phyloP scores from a whole-genome alignment of 23 red algal species.

The Gracilaria gracilis region DNA sequence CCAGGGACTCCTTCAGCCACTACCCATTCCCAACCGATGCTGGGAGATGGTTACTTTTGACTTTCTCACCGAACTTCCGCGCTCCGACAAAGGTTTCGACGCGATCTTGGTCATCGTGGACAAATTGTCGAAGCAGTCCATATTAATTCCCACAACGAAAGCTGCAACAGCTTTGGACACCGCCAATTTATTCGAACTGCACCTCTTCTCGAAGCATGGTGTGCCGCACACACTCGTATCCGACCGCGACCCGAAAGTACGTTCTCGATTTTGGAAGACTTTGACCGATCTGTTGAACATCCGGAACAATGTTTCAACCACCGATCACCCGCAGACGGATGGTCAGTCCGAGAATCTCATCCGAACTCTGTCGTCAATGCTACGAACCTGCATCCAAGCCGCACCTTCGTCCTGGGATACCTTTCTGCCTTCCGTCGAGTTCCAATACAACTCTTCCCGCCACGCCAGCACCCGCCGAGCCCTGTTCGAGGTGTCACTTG shows the following conservation, averaged over 20 bases:
- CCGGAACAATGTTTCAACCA: constrained; percentile 9
- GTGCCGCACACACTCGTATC: not conserved
- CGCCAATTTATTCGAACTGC: not conserved
- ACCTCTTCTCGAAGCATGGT: constrained; percentile 16
- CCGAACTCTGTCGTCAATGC: constrained; percentile 11
- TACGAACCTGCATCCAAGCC: not conserved
- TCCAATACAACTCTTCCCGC: constrained; percentile 25
- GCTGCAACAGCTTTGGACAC: not conserved
- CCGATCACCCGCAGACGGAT: constrained; percentile 40
- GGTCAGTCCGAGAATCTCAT: constrained; percentile 55
- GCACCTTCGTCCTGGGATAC: not conserved
- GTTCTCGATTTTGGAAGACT: constrained; percentile 15
- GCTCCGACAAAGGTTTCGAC: not conserved
- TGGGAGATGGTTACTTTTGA: constrained; percentile 25
- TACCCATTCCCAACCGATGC: constrained; percentile 8
- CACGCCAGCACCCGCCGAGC: constrained; percentile 17
- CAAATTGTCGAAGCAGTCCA: constrained; percentile 24
- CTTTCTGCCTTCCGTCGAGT: constrained; percentile 3
- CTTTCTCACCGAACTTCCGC: constrained; percentile 28
- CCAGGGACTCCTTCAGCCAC: not conserved
- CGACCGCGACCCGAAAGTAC: not conserved
- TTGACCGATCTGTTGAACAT: not conserved
- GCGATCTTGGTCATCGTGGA: constrained; percentile 33
- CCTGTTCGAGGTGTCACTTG: constrained; percentile 27
- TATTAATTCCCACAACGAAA: not conserved